Base-by-base conservation (phyloP, 805 yeast species). In the Sugiyamaella americana region DNA sequence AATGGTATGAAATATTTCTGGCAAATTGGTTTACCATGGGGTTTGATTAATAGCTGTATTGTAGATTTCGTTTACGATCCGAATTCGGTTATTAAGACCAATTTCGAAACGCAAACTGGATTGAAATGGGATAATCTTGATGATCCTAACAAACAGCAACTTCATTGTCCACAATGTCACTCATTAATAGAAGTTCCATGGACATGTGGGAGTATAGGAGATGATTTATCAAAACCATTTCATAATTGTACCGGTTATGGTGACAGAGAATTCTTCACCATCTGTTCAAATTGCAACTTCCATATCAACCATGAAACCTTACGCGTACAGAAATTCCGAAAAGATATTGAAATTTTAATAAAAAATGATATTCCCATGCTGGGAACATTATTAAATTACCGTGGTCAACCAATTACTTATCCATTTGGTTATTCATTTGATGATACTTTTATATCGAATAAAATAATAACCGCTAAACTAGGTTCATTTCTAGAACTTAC, bases 11-110 rank as follows among this genome's bases (percentile, higher is more conserved):
- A 17, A 8, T 16, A 22, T 34, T 11, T 42, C 26, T 48, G 51
- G 51, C 13, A 16, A 4, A 22, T 23, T n/a, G 40, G 43, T 8
- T 13, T 50, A 21, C 53, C 53, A 3, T 50, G 48, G 51, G 37
- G 20, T 3, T 11, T 10, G 16, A 30, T 50, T 11, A 41, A 50
- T 5, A 24, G n/a, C 13, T 34, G 19, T 36, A 40, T 32, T 24
- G n/a, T 20, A 13, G 37, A 11, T 11, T 29, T 29, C n/a, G 34
- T 11, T 11, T 29, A 29, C n/a, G n/a, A n/a, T 29, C 34, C 34
- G 11, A n/a, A n/a, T 11, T 11, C 13, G 11, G 13, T 20, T 22
- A 38, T 34, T 5, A 20, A 21, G 38, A 19, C 21, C 8, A 17
- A 11, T 13, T 47, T 46, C 30, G 38, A 13, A 17, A 18, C 6